phyloP scores from a whole-genome alignment of 768 basidiomycete genomes.

The Symmetrospora coprosmae region DNA sequence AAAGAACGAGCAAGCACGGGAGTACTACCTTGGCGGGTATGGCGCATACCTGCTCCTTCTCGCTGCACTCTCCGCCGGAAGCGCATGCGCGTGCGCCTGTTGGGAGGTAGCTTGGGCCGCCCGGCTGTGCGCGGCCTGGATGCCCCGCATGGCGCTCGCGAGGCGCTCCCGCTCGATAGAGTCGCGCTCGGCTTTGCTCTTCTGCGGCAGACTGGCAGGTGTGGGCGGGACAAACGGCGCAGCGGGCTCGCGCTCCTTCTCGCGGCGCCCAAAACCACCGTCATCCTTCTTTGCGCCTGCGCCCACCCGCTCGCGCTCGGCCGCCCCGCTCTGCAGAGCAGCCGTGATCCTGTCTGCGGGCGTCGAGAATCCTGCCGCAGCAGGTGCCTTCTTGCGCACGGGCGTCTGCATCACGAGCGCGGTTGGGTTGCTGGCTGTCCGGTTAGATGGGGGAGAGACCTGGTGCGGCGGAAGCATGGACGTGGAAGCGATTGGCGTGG shows the following conservation, averaged over 20 bases:
- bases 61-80: background rate
- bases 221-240: slow-evolving; percentile 8
- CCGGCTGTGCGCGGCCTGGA: slow-evolving; percentile 1
- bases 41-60: background rate
- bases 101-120: background rate
- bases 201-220: slow-evolving; percentile 12
- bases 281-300: no score
- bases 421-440: background rate
- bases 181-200: slow-evolving; percentile 1
- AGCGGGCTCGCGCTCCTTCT: background rate
- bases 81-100: background rate
- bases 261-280: no score
- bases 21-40: slow-evolving; percentile 19
- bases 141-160: slow-evolving; percentile 11
- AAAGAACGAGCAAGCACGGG: no score
- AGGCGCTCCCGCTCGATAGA: slow-evolving; percentile 12
- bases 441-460: background rate
- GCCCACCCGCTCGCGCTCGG: no score
- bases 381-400: no score
- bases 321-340: no score
- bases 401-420: no score
- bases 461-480: background rate
- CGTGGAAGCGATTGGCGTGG: background rate
- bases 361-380: no score
- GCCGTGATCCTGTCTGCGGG: no score